Evolutionary conservation across 495 filamentous ascomycete species (phyloP).

Genomic region (Penicillium parvum): DNA sequence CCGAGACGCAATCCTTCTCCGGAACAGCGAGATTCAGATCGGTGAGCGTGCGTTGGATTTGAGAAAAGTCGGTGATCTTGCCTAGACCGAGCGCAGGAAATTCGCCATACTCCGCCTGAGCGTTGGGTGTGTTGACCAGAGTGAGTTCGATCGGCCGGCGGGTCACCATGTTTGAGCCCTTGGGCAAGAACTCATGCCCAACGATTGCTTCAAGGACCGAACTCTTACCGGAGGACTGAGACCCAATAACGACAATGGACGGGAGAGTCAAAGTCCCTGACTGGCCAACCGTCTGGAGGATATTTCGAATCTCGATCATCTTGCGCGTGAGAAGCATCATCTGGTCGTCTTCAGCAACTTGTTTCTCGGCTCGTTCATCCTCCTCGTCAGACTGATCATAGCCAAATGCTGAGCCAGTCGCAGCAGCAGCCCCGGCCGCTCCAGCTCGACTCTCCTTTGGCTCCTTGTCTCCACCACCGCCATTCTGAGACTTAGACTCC

Average conservation of each 20-base stretch:
- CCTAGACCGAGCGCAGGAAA: constrained; percentile 89
- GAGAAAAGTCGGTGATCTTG: constrained; percentile 88
- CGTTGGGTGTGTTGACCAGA: constrained; percentile 89
- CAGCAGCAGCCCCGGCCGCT: constrained; percentile 45
- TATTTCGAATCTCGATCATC: constrained; percentile 97
- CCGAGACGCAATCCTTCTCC: constrained; percentile 83
- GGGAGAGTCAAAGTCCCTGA: constrained; percentile 81
- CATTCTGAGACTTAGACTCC: constrained; percentile 35
- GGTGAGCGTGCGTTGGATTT: constrained; percentile 88
- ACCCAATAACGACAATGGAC: constrained; percentile 97
- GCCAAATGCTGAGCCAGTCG: constrained; percentile 71
- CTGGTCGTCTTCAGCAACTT: constrained; percentile 84
- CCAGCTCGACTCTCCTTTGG: constrained; percentile 63
- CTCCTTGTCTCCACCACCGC: constrained; percentile 45
- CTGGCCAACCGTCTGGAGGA: constrained; percentile 87
- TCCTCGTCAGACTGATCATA: constrained; percentile 69
- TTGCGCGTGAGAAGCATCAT: constrained; percentile 99
- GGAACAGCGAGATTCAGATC: constrained; percentile 94
- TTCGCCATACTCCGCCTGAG: constrained; percentile 89
- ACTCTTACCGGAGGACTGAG: constrained; percentile 96
- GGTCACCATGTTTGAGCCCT: constrained; percentile 98
- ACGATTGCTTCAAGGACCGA: constrained; percentile 97
- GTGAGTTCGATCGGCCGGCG: constrained; percentile 95
- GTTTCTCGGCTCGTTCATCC: constrained; percentile 57
- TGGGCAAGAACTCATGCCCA: constrained; percentile 95